Percentiles rank a stretch among this genome's conserved stretches.
Evolutionary conservation across 2,329 filamentous ascomycete genomes (phyloP).

Genomic region (Pezicula rhizophila): DNA sequence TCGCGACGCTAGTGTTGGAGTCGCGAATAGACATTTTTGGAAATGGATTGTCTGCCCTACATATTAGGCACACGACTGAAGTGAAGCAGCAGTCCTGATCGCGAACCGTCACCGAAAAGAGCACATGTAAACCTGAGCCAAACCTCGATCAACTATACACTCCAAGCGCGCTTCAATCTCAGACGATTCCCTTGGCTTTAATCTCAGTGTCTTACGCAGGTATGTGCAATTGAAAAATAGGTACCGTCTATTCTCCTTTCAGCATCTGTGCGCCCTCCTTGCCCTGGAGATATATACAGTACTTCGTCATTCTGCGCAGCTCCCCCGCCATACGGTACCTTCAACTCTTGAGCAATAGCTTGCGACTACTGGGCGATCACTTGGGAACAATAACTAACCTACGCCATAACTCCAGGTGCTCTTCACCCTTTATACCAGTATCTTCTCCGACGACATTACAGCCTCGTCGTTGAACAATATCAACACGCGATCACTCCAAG

Average conservation of each 20-base stretch:
- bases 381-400: too few species aligned
- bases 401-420: too few species aligned
- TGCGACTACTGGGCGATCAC: not conserved
- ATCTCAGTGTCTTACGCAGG: not conserved
- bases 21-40: too few species aligned
- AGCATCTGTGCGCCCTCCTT: not conserved
- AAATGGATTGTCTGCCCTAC: not conserved
- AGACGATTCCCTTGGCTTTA: not conserved
- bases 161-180: not conserved
- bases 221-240: constrained; percentile 1
- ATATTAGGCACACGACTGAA: not conserved
- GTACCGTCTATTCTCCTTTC: not conserved
- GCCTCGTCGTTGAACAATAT: not conserved
- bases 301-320: constrained; percentile 1
- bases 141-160: not conserved
- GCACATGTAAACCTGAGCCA: too few species aligned
- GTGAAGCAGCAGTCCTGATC: too few species aligned
- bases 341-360: not conserved
- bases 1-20: too few species aligned
- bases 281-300: not conserved
- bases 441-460: not conserved
- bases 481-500: constrained; percentile 1
- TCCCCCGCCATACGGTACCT: not conserved
- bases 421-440: not conserved
- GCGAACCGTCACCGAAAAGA: too few species aligned